Evolutionary conservation across 192 early-diverging fungal genomes (phyloP).

Genomic region (Linderina pennispora): DNA sequence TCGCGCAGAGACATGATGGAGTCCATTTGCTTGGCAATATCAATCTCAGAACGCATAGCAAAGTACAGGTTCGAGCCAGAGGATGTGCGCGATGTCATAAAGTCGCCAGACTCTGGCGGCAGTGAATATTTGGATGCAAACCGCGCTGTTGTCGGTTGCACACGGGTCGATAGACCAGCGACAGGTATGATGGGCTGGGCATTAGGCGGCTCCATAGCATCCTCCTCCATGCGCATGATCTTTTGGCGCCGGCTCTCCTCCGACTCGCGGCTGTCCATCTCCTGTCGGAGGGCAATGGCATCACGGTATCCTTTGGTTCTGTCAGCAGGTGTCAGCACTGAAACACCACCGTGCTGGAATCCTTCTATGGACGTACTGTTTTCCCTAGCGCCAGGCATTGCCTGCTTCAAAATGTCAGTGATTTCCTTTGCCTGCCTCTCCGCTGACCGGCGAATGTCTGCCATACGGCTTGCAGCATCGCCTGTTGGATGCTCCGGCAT

Average conservation of each 20-base stretch:
- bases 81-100: conserved; percentile 25
- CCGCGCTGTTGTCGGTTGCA: background rate
- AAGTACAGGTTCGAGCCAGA: conserved; percentile 25
- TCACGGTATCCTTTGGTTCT: conserved; percentile 18
- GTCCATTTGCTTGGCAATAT: conserved; percentile 14
- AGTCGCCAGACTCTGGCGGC: conserved; percentile 35
- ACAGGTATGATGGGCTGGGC: too few species aligned
- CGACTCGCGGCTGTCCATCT: conserved; percentile 1
- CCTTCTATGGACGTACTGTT: background rate
- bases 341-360: background rate
- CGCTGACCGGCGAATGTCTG: conserved; percentile 21
- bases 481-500: background rate
- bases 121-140: conserved; percentile 11
- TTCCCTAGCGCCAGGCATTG: background rate
- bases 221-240: background rate
- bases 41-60: conserved; percentile 7
- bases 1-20: background rate
- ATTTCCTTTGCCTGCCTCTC: conserved; percentile 40
- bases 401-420: background rate
- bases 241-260: conserved; percentile 11
- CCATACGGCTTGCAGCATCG: background rate
- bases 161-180: too few species aligned
- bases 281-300: conserved; percentile 10
- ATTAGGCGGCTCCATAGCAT: background rate
- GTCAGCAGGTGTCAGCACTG: conserved; percentile 17